Conservation (phyloP, 305 asterid genomes). For the Caryopteris hybrid region DNA sequence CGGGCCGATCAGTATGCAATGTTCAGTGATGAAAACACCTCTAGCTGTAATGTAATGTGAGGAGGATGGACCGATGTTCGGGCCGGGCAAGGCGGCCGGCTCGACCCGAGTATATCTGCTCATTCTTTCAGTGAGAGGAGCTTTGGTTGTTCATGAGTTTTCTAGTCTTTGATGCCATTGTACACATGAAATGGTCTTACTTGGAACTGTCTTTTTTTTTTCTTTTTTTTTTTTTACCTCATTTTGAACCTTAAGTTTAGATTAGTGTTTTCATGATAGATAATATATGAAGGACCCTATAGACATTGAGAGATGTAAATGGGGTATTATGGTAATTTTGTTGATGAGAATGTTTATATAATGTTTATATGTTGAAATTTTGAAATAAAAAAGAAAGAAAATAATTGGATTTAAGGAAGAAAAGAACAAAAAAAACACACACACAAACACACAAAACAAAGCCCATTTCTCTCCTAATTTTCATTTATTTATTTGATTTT, state of each 20-base stretch:
- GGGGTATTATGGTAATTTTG: constrained; percentile 21
- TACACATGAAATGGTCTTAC: constrained; percentile 39
- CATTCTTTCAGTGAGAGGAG: too few relatives aligned
- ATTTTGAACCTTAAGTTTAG: constrained; percentile 36
- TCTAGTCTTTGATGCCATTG: constrained; percentile 23
- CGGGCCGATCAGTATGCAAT: constrained; percentile 58
- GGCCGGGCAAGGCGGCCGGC: too few relatives aligned
- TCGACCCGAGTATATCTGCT: too few relatives aligned
- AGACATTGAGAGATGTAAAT: constrained; percentile 28
- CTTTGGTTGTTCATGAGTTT: too few relatives aligned
- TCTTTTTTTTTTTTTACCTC: constrained; percentile 3
- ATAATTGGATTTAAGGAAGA: constrained; percentile 14
- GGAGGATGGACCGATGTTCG: too few relatives aligned
- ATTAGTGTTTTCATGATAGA: constrained; percentile 38
- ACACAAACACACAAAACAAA: too few relatives aligned
- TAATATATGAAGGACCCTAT: constrained; percentile 24
- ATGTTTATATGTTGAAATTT: constrained; percentile 25
- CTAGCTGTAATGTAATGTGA: constrained; percentile 78
- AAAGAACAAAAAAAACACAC: too few relatives aligned
- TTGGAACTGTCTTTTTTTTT: constrained; percentile 24
- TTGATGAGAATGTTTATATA: constrained; percentile 31
- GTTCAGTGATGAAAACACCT: constrained; percentile 78
- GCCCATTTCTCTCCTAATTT: neutral
- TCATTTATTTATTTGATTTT: neutral
- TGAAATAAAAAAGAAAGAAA: constrained; percentile 19